Evolutionary conservation across 106 monocot genomes (phyloP).

Genomic region (Chionographis japonica): DNA sequence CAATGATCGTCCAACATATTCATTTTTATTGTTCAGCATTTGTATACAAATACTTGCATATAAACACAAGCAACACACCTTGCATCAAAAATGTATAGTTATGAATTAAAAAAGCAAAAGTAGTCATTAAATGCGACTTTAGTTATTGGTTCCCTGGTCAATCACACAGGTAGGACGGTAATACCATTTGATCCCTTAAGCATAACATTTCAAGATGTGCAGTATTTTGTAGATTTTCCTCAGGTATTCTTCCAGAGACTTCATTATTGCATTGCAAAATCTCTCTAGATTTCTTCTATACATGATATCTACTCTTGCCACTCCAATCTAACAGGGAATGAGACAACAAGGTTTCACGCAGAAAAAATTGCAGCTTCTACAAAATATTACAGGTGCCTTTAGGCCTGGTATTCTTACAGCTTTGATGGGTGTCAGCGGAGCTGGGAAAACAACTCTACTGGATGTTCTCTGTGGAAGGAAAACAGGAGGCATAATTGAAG

Average conservation of each 20-base stretch:
- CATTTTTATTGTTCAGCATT: not conserved
- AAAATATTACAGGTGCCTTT: constrained; percentile 19
- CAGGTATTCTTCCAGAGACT: constrained; percentile 4
- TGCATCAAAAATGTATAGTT: too few relatives aligned
- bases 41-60: too few relatives aligned
- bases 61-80: too few relatives aligned
- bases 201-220: constrained; percentile 23
- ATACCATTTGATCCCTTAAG: constrained; percentile 16
- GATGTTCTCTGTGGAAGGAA: constrained; percentile 19
- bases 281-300: not conserved
- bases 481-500: constrained; percentile 15
- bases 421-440: constrained; percentile 22
- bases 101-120: too few relatives aligned
- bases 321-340: constrained; percentile 2
- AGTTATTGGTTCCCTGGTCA: not conserved
- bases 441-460: constrained; percentile 22
- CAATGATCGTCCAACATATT: not conserved
- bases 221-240: constrained; percentile 19
- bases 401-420: constrained; percentile 19
- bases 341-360: constrained; percentile 6
- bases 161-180: constrained; percentile 7
- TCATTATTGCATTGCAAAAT: not conserved
- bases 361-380: constrained; percentile 11
- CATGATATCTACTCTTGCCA: too few relatives aligned
- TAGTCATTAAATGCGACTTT: not conserved